Conservation (phyloP, 1,284 basidiomycete species). For the Abortiporus biennis region DNA sequence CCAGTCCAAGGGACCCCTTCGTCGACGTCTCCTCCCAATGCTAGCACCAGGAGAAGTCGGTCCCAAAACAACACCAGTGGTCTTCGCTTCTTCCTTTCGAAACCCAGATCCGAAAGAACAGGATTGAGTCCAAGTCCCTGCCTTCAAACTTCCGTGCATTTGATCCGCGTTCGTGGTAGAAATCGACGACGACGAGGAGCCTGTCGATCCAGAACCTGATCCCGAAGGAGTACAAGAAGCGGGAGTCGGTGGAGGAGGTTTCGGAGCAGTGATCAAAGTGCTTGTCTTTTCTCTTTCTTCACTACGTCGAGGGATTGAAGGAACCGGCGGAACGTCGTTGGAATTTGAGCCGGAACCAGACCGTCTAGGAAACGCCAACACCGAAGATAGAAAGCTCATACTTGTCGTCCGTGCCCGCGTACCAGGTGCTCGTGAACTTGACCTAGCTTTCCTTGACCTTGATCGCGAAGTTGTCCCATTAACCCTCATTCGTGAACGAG, state of each 20-base stretch:
- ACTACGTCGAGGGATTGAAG: background rate
- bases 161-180: constrained; percentile 1
- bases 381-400: constrained; percentile 1
- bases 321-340: background rate
- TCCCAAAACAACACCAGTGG: background rate
- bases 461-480: background rate
- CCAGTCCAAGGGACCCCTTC: constrained; percentile 46
- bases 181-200: constrained; percentile 17
- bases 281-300: background rate
- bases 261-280: background rate
- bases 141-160: constrained; percentile 8
- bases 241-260: constrained; percentile 8
- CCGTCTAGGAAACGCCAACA: background rate
- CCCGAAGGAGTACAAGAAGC: constrained; percentile 5
- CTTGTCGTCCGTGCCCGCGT: background rate
- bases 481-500: background rate
- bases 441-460: background rate
- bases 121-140: too few relatives aligned
- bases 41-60: too few relatives aligned
- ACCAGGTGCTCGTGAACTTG: too few relatives aligned
- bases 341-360: background rate
- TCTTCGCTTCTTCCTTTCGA: constrained; percentile 12
- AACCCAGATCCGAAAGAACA: background rate
- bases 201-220: constrained; percentile 14
- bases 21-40: constrained; percentile 25